Evolutionary conservation across 192 early-diverging fungal genomes (phyloP).

Genomic region (Backusella sp.): DNA sequence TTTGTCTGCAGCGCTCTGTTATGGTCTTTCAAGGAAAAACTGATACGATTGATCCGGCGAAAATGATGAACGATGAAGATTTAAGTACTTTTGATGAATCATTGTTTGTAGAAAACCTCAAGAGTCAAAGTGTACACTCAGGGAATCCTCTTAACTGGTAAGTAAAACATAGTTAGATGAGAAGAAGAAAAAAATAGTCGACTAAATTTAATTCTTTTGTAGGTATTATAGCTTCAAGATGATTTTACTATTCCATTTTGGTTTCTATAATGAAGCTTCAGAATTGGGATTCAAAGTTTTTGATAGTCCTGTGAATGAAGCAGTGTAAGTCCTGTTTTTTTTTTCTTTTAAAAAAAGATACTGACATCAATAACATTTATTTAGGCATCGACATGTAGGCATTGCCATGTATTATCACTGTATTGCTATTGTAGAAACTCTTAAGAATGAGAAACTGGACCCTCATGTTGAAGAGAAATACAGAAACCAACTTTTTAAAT

Average conservation of each 20-base stretch:
- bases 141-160: conserved; percentile 17
- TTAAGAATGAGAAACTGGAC: conserved; percentile 5
- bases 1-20: conserved; percentile 10
- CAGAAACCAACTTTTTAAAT: background rate
- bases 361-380: background rate
- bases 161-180: background rate
- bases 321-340: conserved; percentile 12
- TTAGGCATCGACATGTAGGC: conserved; percentile 29
- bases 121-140: conserved; percentile 17
- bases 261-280: conserved; percentile 13
- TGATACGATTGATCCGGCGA: background rate
- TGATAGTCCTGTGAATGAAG: conserved; percentile 14
- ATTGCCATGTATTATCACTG: conserved; percentile 28
- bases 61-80: conserved; percentile 9
- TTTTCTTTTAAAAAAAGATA: background rate
- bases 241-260: conserved; percentile 22
- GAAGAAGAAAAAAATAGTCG: background rate
- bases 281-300: conserved; percentile 25
- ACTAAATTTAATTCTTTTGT: background rate
- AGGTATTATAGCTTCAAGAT: conserved; percentile 30
- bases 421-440: conserved; percentile 19
- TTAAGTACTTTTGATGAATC: conserved; percentile 10
- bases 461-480: conserved; percentile 4
- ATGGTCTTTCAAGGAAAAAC: conserved; percentile 28
- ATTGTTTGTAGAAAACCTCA: conserved; percentile 14